Conservation (phyloP, 768 basidiomycete species). For the Russula dissimulans region DNA sequence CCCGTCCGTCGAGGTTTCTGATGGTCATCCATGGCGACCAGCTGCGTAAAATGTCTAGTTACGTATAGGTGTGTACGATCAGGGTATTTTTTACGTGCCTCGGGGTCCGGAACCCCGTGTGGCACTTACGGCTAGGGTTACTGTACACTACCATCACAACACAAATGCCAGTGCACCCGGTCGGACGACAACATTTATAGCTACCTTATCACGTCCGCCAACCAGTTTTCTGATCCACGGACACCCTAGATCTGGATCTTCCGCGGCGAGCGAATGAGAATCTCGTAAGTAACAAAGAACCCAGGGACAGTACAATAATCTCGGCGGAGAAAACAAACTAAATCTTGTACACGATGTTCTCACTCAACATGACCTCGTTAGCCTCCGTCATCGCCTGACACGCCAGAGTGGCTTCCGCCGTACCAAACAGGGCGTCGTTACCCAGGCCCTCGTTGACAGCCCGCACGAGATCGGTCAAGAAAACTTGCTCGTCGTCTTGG, state of each 20-base stretch:
- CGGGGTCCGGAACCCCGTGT: too few relatives aligned
- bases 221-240: too few relatives aligned
- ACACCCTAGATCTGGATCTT: too few relatives aligned
- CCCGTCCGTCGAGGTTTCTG: neutral
- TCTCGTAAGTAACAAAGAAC: too few relatives aligned
- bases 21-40: neutral
- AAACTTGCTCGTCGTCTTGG: slow-evolving; percentile 70
- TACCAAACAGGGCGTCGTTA: slow-evolving; percentile 64
- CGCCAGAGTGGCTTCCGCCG: slow-evolving; percentile 65
- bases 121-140: too few relatives aligned
- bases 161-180: too few relatives aligned
- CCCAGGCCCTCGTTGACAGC: slow-evolving; percentile 69
- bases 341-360: slow-evolving; percentile 79
- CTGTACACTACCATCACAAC: neutral
- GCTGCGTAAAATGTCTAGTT: neutral
- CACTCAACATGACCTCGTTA: slow-evolving; percentile 83
- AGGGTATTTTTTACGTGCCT: too few relatives aligned
- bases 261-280: too few relatives aligned
- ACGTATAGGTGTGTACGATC: neutral
- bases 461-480: slow-evolving; percentile 59
- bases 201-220: neutral
- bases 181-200: neutral
- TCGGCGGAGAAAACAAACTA: slow-evolving; percentile 25
- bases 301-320: too few relatives aligned
- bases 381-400: slow-evolving; percentile 67